A percentile compares a stretch with the other conserved stretches of the same genome.
Conservation (phyloP, 306 rosid genomes). For the Fagus crenata region DNA sequence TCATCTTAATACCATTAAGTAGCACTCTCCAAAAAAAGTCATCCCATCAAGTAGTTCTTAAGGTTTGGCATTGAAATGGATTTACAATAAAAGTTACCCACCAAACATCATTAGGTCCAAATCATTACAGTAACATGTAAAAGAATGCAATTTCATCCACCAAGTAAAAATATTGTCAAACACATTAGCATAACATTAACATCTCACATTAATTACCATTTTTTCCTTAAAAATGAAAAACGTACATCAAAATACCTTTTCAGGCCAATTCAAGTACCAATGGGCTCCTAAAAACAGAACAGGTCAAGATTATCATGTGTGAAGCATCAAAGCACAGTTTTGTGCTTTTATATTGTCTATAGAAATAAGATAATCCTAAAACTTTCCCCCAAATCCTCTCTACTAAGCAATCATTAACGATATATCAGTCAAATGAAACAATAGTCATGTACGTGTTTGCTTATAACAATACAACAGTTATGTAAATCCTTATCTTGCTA, state of each 20-base stretch:
- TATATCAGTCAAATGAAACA: conserved; percentile 36
- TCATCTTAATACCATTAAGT: no score
- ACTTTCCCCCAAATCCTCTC: conserved; percentile 24
- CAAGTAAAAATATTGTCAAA: background rate
- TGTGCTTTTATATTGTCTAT: background rate
- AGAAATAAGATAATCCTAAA: background rate
- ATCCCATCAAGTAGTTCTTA: no score
- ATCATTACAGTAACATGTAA: no score
- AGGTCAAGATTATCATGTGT: background rate
- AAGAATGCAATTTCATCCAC: background rate
- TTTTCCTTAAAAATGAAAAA: background rate
- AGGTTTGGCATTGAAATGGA: no score
- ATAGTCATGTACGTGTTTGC: conserved; percentile 36
- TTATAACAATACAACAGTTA: conserved; percentile 59
- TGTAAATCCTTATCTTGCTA: conserved; percentile 71
- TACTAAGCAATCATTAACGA: conserved; percentile 24
- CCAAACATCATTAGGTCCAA: no score
- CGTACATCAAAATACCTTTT: background rate
- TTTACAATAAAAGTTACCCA: no score
- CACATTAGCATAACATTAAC: background rate
- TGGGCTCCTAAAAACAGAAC: background rate
- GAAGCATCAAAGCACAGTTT: background rate
- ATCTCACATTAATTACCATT: background rate
- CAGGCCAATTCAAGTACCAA: background rate
- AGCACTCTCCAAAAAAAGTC: no score